Conservation (phyloP, 495 filamentous ascomycete genomes). For the Penicillium daleae region DNA sequence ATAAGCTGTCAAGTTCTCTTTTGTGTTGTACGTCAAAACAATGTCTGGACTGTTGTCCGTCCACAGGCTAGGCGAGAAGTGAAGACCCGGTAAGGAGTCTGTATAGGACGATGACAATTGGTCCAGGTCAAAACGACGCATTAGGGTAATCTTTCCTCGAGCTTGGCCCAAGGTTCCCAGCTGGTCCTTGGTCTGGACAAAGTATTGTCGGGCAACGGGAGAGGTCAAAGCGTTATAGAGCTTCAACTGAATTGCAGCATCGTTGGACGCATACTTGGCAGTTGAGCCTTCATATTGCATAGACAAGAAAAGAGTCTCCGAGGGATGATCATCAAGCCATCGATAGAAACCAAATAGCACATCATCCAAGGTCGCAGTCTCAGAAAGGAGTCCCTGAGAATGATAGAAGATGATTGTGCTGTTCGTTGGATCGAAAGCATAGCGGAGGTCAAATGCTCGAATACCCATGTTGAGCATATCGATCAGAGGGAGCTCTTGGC, state of each 20-base stretch:
- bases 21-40: conserved; percentile 37
- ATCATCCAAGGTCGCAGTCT: conserved; percentile 47
- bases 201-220: conserved; percentile 39
- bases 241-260: conserved; percentile 39
- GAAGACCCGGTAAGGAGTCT: conserved; percentile 39
- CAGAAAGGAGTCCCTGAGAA: conserved; percentile 47
- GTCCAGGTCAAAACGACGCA: conserved; percentile 48
- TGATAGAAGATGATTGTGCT: conserved; percentile 55
- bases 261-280: conserved; percentile 29
- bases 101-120: conserved; percentile 35
- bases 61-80: conserved; percentile 46
- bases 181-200: conserved; percentile 39
- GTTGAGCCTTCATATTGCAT: conserved; percentile 45
- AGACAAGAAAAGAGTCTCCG: conserved; percentile 43
- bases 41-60: conserved; percentile 41
- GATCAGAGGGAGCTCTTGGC: conserved; percentile 43
- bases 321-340: conserved; percentile 45
- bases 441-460: conserved; percentile 56
- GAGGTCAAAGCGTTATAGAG: conserved; percentile 41
- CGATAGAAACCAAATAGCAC: conserved; percentile 54
- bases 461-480: conserved; percentile 50
- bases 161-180: conserved; percentile 46
- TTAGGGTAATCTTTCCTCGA: conserved; percentile 46
- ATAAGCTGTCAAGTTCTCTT: conserved; percentile 39
- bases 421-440: conserved; percentile 50